Evolutionary conservation across 2,329 filamentous ascomycete genomes (phyloP).

Genomic region (Tolypocladium tropicale): DNA sequence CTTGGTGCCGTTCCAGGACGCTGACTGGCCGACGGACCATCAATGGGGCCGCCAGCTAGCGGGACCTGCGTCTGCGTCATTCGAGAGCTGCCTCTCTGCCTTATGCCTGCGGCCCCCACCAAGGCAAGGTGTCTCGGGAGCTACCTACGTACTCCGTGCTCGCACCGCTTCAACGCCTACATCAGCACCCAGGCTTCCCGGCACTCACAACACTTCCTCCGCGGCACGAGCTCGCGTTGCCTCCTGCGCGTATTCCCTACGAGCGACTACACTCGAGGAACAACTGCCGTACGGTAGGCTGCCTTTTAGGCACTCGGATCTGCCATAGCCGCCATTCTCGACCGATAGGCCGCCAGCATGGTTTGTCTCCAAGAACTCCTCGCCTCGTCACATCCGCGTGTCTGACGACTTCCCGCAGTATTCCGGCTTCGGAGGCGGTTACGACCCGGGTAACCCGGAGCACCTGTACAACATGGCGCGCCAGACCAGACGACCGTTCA

Average conservation of each 20-base stretch:
- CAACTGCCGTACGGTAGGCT: background rate
- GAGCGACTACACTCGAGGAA: background rate
- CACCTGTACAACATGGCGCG: conserved; percentile 39
- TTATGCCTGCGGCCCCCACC: background rate
- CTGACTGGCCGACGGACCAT: background rate
- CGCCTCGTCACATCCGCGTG: background rate
- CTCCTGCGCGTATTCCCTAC: background rate
- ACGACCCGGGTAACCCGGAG: conserved; percentile 37
- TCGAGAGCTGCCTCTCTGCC: background rate
- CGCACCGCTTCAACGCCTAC: background rate
- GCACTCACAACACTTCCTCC: background rate
- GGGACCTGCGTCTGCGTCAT: background rate
- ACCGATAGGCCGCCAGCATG: background rate
- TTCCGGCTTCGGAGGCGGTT: conserved; percentile 29
- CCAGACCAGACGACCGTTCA: conserved; percentile 35
- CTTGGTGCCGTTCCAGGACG: background rate
- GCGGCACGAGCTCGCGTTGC: background rate
- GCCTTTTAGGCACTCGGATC: no score
- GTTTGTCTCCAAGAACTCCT: background rate
- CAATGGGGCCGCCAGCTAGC: background rate
- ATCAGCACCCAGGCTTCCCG: background rate
- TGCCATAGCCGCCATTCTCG: background rate
- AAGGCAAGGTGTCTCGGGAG: background rate
- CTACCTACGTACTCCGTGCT: background rate
- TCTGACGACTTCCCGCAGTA: conserved; percentile 11